Evolutionary conservation across 2,329 filamentous ascomycete species (phyloP).

Genomic region (Xylaria hypoxylon): DNA sequence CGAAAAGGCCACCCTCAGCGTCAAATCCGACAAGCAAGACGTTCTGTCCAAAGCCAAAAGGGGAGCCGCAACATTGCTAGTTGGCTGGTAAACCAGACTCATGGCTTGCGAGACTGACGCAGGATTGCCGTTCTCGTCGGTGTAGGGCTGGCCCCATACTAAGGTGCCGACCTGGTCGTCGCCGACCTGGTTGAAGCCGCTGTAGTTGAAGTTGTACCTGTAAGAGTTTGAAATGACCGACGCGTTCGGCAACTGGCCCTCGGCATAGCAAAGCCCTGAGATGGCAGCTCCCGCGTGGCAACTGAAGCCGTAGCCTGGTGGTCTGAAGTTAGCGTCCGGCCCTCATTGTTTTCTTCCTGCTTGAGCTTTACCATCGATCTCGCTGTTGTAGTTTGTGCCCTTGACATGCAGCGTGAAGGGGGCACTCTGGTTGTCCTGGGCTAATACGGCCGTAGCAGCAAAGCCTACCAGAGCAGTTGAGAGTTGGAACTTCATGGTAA

Average conservation of each 20-base stretch:
- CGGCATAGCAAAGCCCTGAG: conserved; percentile 50
- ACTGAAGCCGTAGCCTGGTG: conserved; percentile 47
- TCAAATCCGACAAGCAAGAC: conserved; percentile 49
- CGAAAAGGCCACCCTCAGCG: conserved; percentile 46
- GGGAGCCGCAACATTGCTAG: conserved; percentile 51
- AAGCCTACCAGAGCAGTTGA: conserved; percentile 46
- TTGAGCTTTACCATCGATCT: conserved; percentile 45
- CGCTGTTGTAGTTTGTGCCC: conserved; percentile 43
- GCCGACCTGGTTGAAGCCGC: conserved; percentile 35
- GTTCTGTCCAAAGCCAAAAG: conserved; percentile 41
- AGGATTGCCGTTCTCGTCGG: conserved; percentile 29
- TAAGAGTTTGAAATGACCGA: conserved; percentile 30
- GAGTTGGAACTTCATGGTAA: conserved; percentile 50
- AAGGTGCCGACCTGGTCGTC: conserved; percentile 45
- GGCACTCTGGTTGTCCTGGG: conserved; percentile 49
- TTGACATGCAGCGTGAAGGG: conserved; percentile 52
- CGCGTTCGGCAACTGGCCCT: conserved; percentile 18
- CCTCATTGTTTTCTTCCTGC: not conserved
- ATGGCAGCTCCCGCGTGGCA: conserved; percentile 54
- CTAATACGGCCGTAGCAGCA: conserved; percentile 46
- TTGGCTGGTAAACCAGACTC: conserved; percentile 41
- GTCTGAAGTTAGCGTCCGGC: conserved; percentile 28
- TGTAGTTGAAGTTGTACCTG: conserved; percentile 53
- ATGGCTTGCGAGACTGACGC: conserved; percentile 40
- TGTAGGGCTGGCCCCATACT: conserved; percentile 48